Evolutionary conservation across 805 yeast species (phyloP), one percentile per base, ranked within the genome.

Genomic region (Lachancea dasiensis): DNA sequence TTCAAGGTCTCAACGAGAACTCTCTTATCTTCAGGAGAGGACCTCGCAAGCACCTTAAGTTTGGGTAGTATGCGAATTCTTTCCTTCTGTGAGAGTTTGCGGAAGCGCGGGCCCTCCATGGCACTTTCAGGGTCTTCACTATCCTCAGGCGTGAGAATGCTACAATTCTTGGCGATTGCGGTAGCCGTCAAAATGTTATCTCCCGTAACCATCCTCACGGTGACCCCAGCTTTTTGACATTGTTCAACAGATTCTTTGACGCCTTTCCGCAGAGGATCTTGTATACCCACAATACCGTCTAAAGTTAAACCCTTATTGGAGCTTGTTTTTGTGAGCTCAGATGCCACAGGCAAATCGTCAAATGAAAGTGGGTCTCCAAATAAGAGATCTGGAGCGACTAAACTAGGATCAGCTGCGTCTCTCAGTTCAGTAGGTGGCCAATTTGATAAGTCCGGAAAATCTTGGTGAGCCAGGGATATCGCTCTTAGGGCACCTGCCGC

Each of bases 131-230:
- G 74, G 47, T 75, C 73, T 13, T 72, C 59, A 36, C 65, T 63
- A 35, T 74, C 75, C 15, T 72, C 78, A n/a, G 51, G 54, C 10
- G 46, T 36, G 13, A 69, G 32, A 28, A 92, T 92, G 41, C 89
- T 86, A 67, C 97, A 92, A 39, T 80, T 81, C 43, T 72, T 67
- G 2, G 97, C 86, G 49, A 92, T 92, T 0, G 97, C 94, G 47
- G 75, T 78, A 4, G 98, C 99, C 2, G 99, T 92, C 30, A 78
- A 64, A 40, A 90, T 60, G 56, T 90, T 90, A 61, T 92, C 99
- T 61, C 99, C 99, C 15, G 99, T 92, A 31, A 92, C 97, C 98
- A 92, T 92, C 49, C 96, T 73, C 14, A 92, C 97, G 17, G 82
- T 75, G 17, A 92, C 97, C 41, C 98, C 97, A 1, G 98, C 97